Evolutionary conservation across 1,139 yeast species (phyloP).

Genomic region (Kluyveromyces sp.): DNA sequence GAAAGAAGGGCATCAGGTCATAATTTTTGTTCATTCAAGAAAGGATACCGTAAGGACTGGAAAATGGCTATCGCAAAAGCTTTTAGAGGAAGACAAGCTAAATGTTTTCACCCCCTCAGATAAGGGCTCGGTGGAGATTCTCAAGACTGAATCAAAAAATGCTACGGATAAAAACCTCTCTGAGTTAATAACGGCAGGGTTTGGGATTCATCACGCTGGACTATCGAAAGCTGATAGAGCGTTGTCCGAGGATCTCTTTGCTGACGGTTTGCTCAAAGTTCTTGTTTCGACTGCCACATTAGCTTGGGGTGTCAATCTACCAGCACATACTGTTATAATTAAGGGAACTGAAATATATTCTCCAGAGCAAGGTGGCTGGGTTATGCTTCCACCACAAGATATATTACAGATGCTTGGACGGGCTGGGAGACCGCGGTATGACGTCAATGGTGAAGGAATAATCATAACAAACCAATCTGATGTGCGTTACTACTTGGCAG

Average conservation of each 20-base stretch:
- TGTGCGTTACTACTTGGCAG: constrained; percentile 79
- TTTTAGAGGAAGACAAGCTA: constrained; percentile 49
- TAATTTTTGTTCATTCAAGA: constrained; percentile 88
- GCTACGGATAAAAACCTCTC: constrained; percentile 50
- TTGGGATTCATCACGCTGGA: constrained; percentile 96
- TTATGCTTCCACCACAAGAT: constrained; percentile 86
- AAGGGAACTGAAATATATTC: constrained; percentile 94
- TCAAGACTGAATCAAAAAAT: constrained; percentile 55
- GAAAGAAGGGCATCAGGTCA: constrained; percentile 58
- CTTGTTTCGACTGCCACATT: constrained; percentile 91
- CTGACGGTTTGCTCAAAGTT: constrained; percentile 76
- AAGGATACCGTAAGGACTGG: constrained; percentile 89
- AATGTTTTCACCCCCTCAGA: constrained; percentile 44
- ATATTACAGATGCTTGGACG: constrained; percentile 93
- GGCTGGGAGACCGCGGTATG: constrained; percentile 96
- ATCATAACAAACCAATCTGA: constrained; percentile 85
- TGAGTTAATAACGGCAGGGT: constrained; percentile 60
- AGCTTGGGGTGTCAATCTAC: constrained; percentile 98
- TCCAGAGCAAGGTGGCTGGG: constrained; percentile 86
- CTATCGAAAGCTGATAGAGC: constrained; percentile 65
- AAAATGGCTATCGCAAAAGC: constrained; percentile 56
- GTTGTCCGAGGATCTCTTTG: constrained; percentile 77
- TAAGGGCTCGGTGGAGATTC: constrained; percentile 53
- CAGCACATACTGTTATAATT: constrained; percentile 92
- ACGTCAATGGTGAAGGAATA: constrained; percentile 87